Conservation (phyloP, 225 moss, liverwort and hornwort genomes). For the Bryum argenteum region DNA sequence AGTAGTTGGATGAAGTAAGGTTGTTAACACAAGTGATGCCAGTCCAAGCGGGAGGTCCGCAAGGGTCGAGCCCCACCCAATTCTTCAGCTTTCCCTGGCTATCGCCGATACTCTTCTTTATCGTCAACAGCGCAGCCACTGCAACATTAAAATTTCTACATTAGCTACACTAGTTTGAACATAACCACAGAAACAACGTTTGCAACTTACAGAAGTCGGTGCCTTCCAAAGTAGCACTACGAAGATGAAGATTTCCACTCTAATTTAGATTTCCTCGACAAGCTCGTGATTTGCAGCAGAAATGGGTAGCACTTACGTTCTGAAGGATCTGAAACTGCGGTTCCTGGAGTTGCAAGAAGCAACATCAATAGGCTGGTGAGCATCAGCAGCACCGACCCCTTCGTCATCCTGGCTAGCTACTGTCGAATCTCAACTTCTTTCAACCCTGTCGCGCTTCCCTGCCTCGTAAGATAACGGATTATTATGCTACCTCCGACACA, state of each 20-base stretch:
- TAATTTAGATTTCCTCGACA: no score
- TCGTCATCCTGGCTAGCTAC: conserved; percentile 24
- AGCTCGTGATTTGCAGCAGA: not conserved
- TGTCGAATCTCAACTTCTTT: not conserved
- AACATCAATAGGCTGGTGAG: conserved; percentile 20
- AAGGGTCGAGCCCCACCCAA: conserved; percentile 53
- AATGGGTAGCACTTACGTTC: conserved; percentile 43
- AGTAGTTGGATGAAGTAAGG: conserved; percentile 3
- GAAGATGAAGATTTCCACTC: no score
- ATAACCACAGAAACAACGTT: no score
- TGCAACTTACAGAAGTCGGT: no score
- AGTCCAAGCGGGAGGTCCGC: conserved; percentile 44
- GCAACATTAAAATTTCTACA: conserved; percentile 19
- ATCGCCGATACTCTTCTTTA: conserved; percentile 42
- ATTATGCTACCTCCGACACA: not conserved
- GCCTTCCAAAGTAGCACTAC: no score
- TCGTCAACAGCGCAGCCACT: conserved; percentile 48
- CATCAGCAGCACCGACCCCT: conserved; percentile 24
- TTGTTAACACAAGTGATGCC: conserved; percentile 36
- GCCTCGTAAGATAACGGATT: not conserved
- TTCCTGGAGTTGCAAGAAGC: conserved; percentile 20
- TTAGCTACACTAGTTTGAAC: no score
- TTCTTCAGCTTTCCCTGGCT: conserved; percentile 17
- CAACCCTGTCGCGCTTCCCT: conserved; percentile 3
- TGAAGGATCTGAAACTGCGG: conserved; percentile 37